Base-by-base conservation (phyloP, 2,329 filamentous ascomycete genomes). In the Pseudogymnoascus sp. region DNA sequence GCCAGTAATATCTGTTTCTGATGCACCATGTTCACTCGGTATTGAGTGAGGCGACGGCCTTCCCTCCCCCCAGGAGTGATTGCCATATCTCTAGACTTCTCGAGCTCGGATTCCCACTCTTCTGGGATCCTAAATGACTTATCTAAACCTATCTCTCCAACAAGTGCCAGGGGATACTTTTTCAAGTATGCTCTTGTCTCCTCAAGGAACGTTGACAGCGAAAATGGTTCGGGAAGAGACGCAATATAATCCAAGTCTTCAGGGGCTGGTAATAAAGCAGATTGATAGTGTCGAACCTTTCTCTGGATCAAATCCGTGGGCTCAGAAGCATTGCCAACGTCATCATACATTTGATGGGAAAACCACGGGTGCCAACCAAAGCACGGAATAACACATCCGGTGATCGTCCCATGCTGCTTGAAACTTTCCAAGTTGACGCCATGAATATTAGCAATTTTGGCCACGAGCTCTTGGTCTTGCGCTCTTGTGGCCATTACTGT, bases 301-400 rank as follows among this genome's bases (percentile, higher is more conserved):
- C 71, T 71, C 31, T 68, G 63, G 10, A 62, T 23, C 17, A 37
- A 3, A n/a, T 62, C 76, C 7, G 70, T 68, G 64, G 62, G 64
- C 40, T 71, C 72, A 19, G 72, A 74, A 56, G 29, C 17, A 33
- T 56, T 56, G 2, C 50, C 29, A 33, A 56, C 50, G 72, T 90
- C 85, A 70, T 87, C 82, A 71, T 86, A 91, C 69, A 95, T 81
- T 67, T 90, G 86, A 73, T 93, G 80, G 1, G 89, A 88, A 74
- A 93, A 93, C 90, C 90, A 95, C 0, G 90, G 90, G 72, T 95
- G 90, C 89, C 90, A 93, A 19, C 90, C 90, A 75, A 93, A 93
- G n/a, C 86, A 85, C 0, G 90, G 88, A 3, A 93, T 69, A 23
- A 87, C 72, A 64, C 78, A 79, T 64, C 78, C 75, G 23, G 9